These are phyloP conservation scores for Somion occarium DNA, from an alignment of 1,284 basidiomycete genomes.

Conservation along the genomic window DNA sequence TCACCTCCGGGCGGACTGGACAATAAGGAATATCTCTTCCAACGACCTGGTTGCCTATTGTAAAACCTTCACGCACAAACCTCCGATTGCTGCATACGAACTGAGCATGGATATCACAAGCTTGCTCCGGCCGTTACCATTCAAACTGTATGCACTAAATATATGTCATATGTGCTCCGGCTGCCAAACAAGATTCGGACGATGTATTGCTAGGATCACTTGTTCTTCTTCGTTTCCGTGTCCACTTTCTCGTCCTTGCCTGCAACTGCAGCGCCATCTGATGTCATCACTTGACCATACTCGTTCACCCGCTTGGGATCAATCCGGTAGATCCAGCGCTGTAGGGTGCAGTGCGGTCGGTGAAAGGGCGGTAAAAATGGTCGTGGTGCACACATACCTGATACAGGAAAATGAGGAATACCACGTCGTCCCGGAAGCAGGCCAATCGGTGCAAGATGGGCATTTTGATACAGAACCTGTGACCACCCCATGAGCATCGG, in stretches of 20 bases:
- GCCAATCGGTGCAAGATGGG: slow-evolving; percentile 88
- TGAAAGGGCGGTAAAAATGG: slow-evolving; percentile 9
- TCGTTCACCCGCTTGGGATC: slow-evolving; percentile 94
- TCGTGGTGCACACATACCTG: slow-evolving; percentile 44
- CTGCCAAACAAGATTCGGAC: neutral
- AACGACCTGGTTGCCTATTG: neutral
- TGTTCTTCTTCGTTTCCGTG: slow-evolving; percentile 26
- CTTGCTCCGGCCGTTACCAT: slow-evolving; percentile 17
- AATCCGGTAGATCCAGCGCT: slow-evolving; percentile 95
- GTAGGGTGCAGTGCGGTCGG: slow-evolving; percentile 11
- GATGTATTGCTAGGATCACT: slow-evolving; percentile 27
- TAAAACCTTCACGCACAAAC: neutral
- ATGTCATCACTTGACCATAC: slow-evolving; percentile 80
- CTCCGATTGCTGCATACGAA: neutral
- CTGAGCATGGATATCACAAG: neutral
- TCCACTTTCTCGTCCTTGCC: slow-evolving; percentile 20
- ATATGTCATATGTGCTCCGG: neutral
- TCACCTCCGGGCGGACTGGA: neutral
- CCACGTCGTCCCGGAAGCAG: slow-evolving; percentile 89
- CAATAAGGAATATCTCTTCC: slow-evolving; percentile 1
- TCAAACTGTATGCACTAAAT: neutral
- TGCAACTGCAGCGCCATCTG: slow-evolving; percentile 43
- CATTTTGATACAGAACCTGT: slow-evolving; percentile 93
- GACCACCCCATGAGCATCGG: slow-evolving; percentile 13
- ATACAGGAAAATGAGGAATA: slow-evolving; percentile 84